Conservation (phyloP, 2,329 filamentous ascomycete genomes). For the Cordyceps cateniannulata region DNA sequence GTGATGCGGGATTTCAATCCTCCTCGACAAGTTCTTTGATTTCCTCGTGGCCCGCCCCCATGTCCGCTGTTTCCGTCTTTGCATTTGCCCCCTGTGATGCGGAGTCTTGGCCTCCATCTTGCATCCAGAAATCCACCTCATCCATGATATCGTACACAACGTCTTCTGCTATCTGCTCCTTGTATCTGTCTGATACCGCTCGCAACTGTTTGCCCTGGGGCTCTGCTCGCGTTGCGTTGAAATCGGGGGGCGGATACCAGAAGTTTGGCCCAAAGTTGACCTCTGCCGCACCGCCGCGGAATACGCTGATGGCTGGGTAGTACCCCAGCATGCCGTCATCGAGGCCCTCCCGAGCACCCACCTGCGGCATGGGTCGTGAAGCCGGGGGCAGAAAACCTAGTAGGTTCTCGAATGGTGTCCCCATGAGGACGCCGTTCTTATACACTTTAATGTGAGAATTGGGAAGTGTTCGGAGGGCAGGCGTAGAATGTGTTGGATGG, state of each 20-base stretch:
- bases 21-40: constrained; percentile 62
- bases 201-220: constrained; percentile 34
- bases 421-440: constrained; percentile 84
- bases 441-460: constrained; percentile 82
- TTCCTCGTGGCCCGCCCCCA: constrained; percentile 44
- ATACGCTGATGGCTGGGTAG: constrained; percentile 88
- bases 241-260: constrained; percentile 72
- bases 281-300: constrained; percentile 83
- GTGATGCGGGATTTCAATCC: constrained; percentile 32
- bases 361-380: constrained; percentile 63
- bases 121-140: constrained; percentile 84
- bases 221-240: constrained; percentile 31
- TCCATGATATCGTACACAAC: constrained; percentile 89
- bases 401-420: constrained; percentile 80
- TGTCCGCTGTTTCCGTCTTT: constrained; percentile 37
- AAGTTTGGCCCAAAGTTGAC: constrained; percentile 93
- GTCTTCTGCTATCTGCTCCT: constrained; percentile 92
- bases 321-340: constrained; percentile 96
- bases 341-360: constrained; percentile 75
- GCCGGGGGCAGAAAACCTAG: constrained; percentile 89
- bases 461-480: constrained; percentile 79
- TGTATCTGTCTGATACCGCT: constrained; percentile 71
- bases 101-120: constrained; percentile 52
- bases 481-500: constrained; percentile 63
- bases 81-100: constrained; percentile 39